phyloP scores from a whole-genome alignment of 306 rosid genomes.

The Hippophae gyantsensis region DNA sequence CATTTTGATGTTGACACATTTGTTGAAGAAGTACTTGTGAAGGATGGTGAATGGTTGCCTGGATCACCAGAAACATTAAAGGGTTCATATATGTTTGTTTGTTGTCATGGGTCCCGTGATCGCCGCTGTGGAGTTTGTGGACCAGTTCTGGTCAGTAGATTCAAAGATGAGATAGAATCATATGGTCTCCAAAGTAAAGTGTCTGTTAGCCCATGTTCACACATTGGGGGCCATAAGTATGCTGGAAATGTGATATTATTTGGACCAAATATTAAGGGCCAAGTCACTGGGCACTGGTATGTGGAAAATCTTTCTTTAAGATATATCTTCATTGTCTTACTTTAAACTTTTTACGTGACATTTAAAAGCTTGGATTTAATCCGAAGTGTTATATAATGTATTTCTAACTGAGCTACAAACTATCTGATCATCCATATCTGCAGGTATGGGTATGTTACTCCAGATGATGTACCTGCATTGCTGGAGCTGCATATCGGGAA shows the following conservation, averaged over 20 bases:
- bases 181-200: conserved; percentile 66
- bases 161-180: conserved; percentile 65
- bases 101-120: conserved; percentile 87
- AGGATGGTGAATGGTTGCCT: conserved; percentile 85
- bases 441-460: conserved; percentile 94
- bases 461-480: conserved; percentile 66
- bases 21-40: conserved; percentile 96
- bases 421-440: background rate
- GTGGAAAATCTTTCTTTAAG: conserved; percentile 12
- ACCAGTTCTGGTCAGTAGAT: conserved; percentile 65
- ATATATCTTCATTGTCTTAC: background rate
- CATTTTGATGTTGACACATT: conserved; percentile 93
- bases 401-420: conserved; percentile 1
- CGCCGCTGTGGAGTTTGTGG: conserved; percentile 96
- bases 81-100: conserved; percentile 69
- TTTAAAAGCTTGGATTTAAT: background rate
- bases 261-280: conserved; percentile 46
- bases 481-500: conserved; percentile 66
- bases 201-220: conserved; percentile 92
- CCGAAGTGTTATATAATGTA: conserved; percentile 6
- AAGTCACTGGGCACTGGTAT: conserved; percentile 86
- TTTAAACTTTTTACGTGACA: background rate
- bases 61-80: conserved; percentile 75
- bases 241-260: conserved; percentile 87
- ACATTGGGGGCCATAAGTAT: conserved; percentile 79